A percentile compares a stretch with the other conserved stretches of the same genome.
Conservation (phyloP, 1,284 basidiomycete species). For the Laetiporus sulphureus region DNA sequence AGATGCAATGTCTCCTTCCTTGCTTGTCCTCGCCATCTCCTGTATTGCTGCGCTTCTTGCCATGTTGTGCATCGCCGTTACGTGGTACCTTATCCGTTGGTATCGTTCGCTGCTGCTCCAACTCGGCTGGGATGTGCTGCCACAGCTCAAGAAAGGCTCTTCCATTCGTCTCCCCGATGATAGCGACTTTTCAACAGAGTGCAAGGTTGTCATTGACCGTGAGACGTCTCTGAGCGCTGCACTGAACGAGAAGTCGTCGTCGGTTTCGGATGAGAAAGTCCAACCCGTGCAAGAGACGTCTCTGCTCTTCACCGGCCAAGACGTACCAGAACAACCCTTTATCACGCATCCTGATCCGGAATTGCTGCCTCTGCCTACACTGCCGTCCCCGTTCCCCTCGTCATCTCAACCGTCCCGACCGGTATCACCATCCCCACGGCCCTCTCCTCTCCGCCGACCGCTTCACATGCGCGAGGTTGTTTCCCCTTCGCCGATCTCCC, state of each 20-base stretch:
- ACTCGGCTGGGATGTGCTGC: constrained; percentile 29
- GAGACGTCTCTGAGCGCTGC: too few species aligned
- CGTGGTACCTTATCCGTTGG: constrained; percentile 29
- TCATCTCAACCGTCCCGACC: too few species aligned
- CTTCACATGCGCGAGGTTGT: constrained; percentile 27
- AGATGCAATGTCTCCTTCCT: constrained; percentile 2
- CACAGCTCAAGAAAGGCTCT: constrained; percentile 27
- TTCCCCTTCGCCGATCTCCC: constrained; percentile 19
- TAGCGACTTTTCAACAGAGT: too few species aligned
- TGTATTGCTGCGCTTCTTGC: constrained; percentile 31
- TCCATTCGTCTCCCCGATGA: too few species aligned
- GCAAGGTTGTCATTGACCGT: too few species aligned
- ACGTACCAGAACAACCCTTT: not conserved
- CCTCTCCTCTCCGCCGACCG: constrained; percentile 19
- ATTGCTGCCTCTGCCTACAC: constrained; percentile 25
- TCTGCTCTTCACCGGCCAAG: not conserved
- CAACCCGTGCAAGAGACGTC: too few species aligned
- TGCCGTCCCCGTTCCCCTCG: constrained; percentile 19
- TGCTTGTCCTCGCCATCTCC: constrained; percentile 31
- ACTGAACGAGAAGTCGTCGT: too few species aligned
- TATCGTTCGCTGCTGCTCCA: constrained; percentile 26
- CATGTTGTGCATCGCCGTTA: constrained; percentile 28
- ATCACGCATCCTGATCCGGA: too few species aligned
- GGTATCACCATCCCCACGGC: constrained; percentile 9
- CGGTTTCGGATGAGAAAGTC: too few species aligned